A percentile compares a stretch with the other conserved stretches of the same genome.
phyloP scores from a whole-genome alignment of 2,329 filamentous ascomycete genomes.

The Neurospora sp. region DNA sequence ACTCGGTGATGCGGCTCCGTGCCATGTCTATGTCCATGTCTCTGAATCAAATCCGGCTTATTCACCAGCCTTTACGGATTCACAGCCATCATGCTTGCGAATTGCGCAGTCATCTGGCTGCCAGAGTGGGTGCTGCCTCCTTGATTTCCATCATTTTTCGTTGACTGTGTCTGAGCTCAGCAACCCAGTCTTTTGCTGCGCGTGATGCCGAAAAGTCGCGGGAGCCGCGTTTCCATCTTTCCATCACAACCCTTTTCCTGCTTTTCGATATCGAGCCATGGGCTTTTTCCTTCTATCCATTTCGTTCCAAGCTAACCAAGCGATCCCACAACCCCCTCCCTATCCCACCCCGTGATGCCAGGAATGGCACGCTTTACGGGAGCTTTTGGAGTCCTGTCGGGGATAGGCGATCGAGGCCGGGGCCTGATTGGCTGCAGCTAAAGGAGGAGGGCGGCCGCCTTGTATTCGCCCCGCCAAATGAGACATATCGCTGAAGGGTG shows the following conservation, averaged over 20 bases:
- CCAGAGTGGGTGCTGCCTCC: background rate
- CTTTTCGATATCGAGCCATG: background rate
- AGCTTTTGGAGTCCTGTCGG: background rate
- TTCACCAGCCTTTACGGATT: background rate
- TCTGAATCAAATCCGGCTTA: background rate
- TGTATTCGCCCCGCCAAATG: conserved; percentile 13
- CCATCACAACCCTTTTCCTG: background rate
- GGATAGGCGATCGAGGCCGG: conserved; percentile 6
- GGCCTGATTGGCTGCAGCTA: conserved; percentile 4
- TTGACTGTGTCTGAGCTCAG: background rate
- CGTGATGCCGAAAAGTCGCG: background rate
- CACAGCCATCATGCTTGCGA: background rate
- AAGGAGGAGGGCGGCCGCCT: conserved; percentile 9
- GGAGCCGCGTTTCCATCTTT: background rate
- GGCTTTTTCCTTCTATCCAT: background rate
- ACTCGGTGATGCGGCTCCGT: background rate
- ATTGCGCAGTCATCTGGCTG: background rate
- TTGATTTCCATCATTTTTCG: background rate
- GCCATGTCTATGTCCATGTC: background rate
- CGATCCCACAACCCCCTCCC: conserved; percentile 2
- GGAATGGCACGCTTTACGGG: background rate
- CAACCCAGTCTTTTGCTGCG: background rate
- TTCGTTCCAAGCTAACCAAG: background rate
- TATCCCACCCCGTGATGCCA: conserved; percentile 7
- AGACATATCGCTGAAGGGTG: conserved; percentile 11